phyloP scores from a whole-genome alignment of 129 eudicot species.

The Escallonia herrerae region DNA sequence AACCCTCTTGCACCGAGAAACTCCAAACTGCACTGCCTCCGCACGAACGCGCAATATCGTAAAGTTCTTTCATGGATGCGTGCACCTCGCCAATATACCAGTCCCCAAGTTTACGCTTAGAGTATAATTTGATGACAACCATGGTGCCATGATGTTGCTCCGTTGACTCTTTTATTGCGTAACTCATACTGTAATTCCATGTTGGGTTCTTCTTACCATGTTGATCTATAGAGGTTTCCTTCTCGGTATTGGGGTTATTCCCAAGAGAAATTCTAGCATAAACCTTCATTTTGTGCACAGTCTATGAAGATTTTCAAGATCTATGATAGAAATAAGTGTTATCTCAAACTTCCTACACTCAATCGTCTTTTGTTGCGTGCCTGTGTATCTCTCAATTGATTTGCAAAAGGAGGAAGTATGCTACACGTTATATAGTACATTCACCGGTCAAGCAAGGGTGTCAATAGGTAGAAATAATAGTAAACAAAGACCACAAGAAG shows the following conservation, averaged over 20 bases:
- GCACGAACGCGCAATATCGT: constrained; percentile 29
- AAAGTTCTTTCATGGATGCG: constrained; percentile 46
- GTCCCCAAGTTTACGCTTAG: constrained; percentile 63
- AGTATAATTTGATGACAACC: constrained; percentile 55
- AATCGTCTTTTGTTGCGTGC: constrained; percentile 18
- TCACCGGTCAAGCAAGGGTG: neutral
- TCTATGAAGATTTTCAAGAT: constrained; percentile 41
- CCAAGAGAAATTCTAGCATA: constrained; percentile 50
- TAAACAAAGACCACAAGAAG: too few relatives aligned
- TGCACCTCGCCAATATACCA: constrained; percentile 57
- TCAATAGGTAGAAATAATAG: too few relatives aligned
- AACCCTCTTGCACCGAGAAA: constrained; percentile 44
- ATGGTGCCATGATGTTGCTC: constrained; percentile 31
- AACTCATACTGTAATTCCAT: constrained; percentile 48
- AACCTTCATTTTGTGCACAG: constrained; percentile 56
- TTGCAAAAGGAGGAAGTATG: neutral
- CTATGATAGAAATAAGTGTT: constrained; percentile 40
- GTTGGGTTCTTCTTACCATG: constrained; percentile 50
- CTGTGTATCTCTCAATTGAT: neutral
- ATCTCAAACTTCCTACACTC: constrained; percentile 58
- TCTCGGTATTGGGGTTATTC: constrained; percentile 30
- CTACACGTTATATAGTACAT: neutral
- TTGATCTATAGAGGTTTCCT: constrained; percentile 39
- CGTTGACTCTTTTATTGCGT: constrained; percentile 33
- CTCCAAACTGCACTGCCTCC: constrained; percentile 44